Evolutionary conservation across 352 stramenopile genomes (phyloP).

Genomic region (Globisporangium nunn): DNA sequence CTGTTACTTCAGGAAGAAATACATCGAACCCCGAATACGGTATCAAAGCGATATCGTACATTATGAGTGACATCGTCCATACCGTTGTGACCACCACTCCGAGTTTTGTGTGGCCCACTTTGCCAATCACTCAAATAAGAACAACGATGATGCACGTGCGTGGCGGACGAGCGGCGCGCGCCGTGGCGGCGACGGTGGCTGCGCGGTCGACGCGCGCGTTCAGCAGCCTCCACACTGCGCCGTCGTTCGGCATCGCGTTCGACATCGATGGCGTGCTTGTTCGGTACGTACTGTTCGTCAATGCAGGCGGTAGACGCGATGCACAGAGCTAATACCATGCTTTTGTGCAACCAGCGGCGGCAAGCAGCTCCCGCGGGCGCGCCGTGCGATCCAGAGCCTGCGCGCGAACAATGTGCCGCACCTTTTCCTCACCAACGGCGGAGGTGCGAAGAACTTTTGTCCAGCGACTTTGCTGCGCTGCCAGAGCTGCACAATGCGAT

Average conservation of each 20-base stretch:
- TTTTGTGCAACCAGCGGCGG: conserved; percentile 31
- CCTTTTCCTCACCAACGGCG: conserved; percentile 89
- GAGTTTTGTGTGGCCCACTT: too few relatives aligned
- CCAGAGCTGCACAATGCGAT: background rate
- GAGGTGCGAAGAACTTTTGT: conserved; percentile 15
- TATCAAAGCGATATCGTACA: too few relatives aligned
- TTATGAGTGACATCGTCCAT: too few relatives aligned
- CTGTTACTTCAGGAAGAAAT: too few relatives aligned
- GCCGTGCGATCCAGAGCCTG: conserved; percentile 60
- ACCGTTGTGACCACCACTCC: too few relatives aligned
- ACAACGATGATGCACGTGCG: background rate
- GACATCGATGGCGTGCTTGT: conserved; percentile 91
- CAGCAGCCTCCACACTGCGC: conserved; percentile 1
- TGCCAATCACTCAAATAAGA: too few relatives aligned
- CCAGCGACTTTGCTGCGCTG: background rate
- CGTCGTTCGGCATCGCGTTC: conserved; percentile 81
- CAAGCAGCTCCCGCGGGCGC: conserved; percentile 60
- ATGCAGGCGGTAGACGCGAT: too few relatives aligned
- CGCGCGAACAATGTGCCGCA: conserved; percentile 60
- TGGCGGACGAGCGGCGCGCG: background rate
- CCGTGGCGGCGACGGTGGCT: background rate
- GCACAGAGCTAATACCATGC: too few relatives aligned
- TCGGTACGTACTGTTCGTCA: conserved; percentile 25
- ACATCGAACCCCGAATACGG: too few relatives aligned
- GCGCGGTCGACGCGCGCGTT: background rate